Conservation (phyloP, 352 stramenopile genomes). For the Aphanomyces stellatus region DNA sequence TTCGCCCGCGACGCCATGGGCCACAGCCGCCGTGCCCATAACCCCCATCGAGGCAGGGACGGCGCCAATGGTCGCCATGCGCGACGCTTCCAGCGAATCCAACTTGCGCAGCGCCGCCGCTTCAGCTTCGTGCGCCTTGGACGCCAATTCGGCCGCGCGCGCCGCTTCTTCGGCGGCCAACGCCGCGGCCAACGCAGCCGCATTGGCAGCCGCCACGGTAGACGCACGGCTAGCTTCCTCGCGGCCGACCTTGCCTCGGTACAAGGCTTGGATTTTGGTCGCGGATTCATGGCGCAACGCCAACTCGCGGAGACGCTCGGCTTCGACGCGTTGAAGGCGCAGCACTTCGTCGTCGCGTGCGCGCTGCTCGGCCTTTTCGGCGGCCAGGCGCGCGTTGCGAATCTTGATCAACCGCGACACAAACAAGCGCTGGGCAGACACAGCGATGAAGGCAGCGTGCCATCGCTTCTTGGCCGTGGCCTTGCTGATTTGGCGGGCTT, state of each 20-base stretch:
- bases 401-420: constrained; percentile 71
- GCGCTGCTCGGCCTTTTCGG: constrained; percentile 65
- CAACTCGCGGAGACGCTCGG: constrained; percentile 63
- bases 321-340: constrained; percentile 41
- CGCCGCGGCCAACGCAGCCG: constrained; percentile 59
- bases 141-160: constrained; percentile 58
- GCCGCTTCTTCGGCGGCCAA: constrained; percentile 68
- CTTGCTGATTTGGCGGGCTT: constrained; percentile 50
- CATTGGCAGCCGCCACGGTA: constrained; percentile 56
- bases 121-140: constrained; percentile 59
- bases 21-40: constrained; percentile 39
- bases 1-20: constrained; percentile 49
- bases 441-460: constrained; percentile 50
- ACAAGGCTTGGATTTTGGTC: constrained; percentile 55
- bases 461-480: constrained; percentile 75
- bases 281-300: constrained; percentile 50
- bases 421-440: constrained; percentile 75
- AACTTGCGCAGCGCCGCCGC: constrained; percentile 67
- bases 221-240: constrained; percentile 64
- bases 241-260: constrained; percentile 49
- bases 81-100: constrained; percentile 49
- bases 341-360: constrained; percentile 60
- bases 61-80: constrained; percentile 44
- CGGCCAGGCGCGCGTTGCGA: constrained; percentile 63
- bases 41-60: constrained; percentile 40